Conservation (phyloP, 2,329 filamentous ascomycete genomes). For the Nectriaceae sp. region DNA sequence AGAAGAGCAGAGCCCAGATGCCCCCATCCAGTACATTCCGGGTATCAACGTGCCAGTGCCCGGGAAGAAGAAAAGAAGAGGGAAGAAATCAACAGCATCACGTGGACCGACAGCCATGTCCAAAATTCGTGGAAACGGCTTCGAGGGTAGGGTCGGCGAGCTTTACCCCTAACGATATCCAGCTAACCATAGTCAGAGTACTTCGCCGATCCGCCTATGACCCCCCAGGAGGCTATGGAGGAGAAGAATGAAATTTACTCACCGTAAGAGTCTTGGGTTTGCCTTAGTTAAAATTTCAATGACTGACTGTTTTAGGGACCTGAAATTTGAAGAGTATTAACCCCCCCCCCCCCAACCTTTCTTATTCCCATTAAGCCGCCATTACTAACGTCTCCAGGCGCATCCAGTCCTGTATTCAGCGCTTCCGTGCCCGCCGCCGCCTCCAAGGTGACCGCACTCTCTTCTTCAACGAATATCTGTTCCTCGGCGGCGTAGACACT, state of each 20-base stretch:
- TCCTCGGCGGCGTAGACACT: constrained; percentile 77
- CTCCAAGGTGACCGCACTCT: constrained; percentile 62
- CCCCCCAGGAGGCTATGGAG: constrained; percentile 64
- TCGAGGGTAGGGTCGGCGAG: constrained; percentile 57
- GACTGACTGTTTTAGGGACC: constrained; percentile 40
- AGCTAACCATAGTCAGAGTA: constrained; percentile 52
- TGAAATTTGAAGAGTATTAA: constrained; percentile 58
- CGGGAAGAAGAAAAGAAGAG: constrained; percentile 22
- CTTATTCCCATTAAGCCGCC: not conserved
- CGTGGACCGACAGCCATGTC: constrained; percentile 44
- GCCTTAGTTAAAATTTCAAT: not conserved
- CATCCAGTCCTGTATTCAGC: constrained; percentile 82
- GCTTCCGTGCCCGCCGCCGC: constrained; percentile 76
- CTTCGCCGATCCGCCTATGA: constrained; percentile 78
- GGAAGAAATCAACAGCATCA: constrained; percentile 14
- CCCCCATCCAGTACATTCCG: not conserved
- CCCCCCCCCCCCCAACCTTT: not conserved
- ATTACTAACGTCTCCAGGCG: constrained; percentile 53
- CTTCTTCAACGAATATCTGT: constrained; percentile 79
- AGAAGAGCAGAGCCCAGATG: no score
- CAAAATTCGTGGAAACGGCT: constrained; percentile 60
- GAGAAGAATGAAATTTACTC: constrained; percentile 69
- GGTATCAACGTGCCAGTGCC: not conserved
- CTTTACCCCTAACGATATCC: not conserved
- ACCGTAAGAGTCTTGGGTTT: constrained; percentile 46